Evolutionary conservation across 2,329 filamentous ascomycete species (phyloP).

Genomic region (Aspergillus versicolor): DNA sequence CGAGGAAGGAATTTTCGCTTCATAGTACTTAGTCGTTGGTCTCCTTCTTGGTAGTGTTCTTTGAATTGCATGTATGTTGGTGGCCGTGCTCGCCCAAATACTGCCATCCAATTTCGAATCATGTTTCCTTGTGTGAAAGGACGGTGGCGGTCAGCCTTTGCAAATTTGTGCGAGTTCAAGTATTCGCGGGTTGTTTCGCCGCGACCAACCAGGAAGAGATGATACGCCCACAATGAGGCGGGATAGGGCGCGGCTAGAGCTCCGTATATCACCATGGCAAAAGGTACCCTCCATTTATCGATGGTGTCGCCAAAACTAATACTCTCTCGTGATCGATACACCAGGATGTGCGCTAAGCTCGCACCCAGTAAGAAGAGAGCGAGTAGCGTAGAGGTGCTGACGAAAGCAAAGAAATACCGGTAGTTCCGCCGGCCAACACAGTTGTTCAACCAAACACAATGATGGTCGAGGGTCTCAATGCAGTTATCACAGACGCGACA

Average conservation of each 20-base stretch:
- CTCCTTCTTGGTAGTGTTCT: constrained; percentile 69
- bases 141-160: constrained; percentile 84
- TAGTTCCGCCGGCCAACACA: constrained; percentile 97
- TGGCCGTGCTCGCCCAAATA: constrained; percentile 78
- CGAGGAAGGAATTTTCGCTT: constrained; percentile 53
- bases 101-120: constrained; percentile 75
- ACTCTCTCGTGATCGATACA: constrained; percentile 64
- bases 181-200: constrained; percentile 97
- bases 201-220: constrained; percentile 83
- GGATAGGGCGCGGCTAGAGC: constrained; percentile 76
- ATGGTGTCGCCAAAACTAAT: constrained; percentile 70
- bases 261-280: constrained; percentile 85
- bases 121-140: constrained; percentile 80
- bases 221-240: constrained; percentile 78
- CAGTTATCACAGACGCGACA: constrained; percentile 97
- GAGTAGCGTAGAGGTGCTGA: constrained; percentile 74
- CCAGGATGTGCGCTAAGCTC: constrained; percentile 75
- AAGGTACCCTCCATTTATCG: constrained; percentile 71
- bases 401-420: constrained; percentile 93
- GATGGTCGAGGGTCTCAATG: constrained; percentile 94
- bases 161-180: constrained; percentile 92
- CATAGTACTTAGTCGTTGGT: constrained; percentile 73
- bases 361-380: constrained; percentile 73
- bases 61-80: constrained; percentile 92
- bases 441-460: constrained; percentile 99